These are phyloP conservation scores for Heterobasidion annosum DNA, from an alignment of 1,284 basidiomycete species.

Conservation along the genomic window DNA sequence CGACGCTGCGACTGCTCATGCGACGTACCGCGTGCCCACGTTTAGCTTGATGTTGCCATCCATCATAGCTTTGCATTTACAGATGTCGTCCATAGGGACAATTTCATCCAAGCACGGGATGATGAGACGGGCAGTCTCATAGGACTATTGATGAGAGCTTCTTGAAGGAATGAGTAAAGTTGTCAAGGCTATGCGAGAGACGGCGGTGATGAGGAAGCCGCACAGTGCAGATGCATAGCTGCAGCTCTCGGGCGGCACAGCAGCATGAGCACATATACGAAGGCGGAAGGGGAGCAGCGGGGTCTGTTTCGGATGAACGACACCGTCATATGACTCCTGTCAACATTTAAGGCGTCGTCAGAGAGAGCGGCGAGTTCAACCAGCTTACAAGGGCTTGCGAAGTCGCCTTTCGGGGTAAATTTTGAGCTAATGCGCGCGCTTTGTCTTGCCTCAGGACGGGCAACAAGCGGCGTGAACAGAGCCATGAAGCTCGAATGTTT, in stretches of 20 bases:
- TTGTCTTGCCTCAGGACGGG: too few species aligned
- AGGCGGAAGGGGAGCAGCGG: background rate
- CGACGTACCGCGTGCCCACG: constrained; percentile 61
- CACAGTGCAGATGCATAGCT: constrained; percentile 83
- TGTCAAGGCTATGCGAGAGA: constrained; percentile 62
- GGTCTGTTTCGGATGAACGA: constrained; percentile 11
- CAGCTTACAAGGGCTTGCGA: too few species aligned
- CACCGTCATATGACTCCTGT: constrained; percentile 65
- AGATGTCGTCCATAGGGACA: constrained; percentile 69
- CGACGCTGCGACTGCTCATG: too few species aligned
- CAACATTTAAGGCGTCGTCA: constrained; percentile 67
- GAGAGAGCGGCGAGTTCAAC: too few species aligned
- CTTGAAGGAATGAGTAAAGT: constrained; percentile 84
- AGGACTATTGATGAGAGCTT: constrained; percentile 95
- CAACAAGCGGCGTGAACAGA: too few species aligned
- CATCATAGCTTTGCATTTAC: constrained; percentile 59
- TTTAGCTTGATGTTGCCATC: constrained; percentile 80
- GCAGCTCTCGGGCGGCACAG: constrained; percentile 86
- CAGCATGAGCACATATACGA: constrained; percentile 1
- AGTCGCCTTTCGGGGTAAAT: too few species aligned
- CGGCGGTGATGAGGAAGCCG: constrained; percentile 20
- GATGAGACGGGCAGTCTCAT: constrained; percentile 95
- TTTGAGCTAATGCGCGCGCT: too few species aligned
- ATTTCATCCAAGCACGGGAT: constrained; percentile 68
- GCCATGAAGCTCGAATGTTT: too few species aligned